A percentile compares a stretch with the other conserved stretches of the same genome.
phyloP scores from a whole-genome alignment of 2,329 filamentous ascomycete species.

The Xylaria digitata region DNA sequence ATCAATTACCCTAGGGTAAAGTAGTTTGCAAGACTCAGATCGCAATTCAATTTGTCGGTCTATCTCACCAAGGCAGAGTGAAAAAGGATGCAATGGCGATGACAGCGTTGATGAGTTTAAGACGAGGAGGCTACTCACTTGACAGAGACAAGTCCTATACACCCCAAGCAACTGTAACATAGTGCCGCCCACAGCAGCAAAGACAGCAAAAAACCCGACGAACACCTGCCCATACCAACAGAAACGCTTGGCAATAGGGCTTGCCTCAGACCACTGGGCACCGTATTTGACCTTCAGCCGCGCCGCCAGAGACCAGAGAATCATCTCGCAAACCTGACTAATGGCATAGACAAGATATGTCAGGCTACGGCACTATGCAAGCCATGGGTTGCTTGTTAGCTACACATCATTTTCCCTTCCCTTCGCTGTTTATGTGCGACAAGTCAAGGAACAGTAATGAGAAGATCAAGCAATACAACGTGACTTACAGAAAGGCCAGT shows the following conservation, averaged over 20 bases:
- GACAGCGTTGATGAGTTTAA: too few species aligned
- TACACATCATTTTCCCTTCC: not conserved
- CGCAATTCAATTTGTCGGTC: too few species aligned
- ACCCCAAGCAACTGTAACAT: constrained; percentile 48
- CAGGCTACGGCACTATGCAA: constrained; percentile 47
- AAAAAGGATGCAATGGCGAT: not conserved
- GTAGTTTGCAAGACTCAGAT: not conserved
- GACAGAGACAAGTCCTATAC: constrained; percentile 48
- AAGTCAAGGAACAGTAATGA: not conserved
- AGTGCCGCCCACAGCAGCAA: constrained; percentile 48
- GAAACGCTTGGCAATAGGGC: constrained; percentile 44
- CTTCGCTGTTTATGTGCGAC: too few species aligned
- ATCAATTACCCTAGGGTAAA: not conserved
- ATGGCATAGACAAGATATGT: constrained; percentile 52
- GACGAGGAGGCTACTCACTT: constrained; percentile 36
- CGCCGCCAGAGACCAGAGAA: constrained; percentile 47
- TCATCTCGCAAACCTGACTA: constrained; percentile 49
- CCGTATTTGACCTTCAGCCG: constrained; percentile 45
- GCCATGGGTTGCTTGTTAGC: not conserved
- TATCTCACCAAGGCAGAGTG: not conserved
- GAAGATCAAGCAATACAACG: not conserved
- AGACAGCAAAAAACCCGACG: constrained; percentile 48
- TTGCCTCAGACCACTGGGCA: constrained; percentile 43
- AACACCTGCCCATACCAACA: constrained; percentile 50
- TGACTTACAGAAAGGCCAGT: constrained; percentile 45